Evolutionary conservation across 176 grass and related monocot genomes (phyloP), one percentile per base, ranked within the genome.

Genomic region (Panicum miliaceum): DNA sequence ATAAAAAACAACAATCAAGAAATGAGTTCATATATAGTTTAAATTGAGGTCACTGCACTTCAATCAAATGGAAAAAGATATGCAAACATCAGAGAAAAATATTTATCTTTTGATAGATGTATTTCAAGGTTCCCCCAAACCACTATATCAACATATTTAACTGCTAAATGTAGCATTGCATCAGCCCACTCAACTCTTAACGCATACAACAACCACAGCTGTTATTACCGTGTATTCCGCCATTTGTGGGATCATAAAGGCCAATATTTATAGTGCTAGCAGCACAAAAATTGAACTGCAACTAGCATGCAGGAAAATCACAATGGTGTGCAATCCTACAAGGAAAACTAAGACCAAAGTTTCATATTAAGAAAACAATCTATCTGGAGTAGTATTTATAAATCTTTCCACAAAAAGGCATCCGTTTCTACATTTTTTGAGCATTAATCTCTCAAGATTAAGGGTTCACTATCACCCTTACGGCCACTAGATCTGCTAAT

Each of bases 381-480:
- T 62, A 32, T 23, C 25, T 59, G 45, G 29, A 67, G 47, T 79
- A 37, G 8, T 64, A 54, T 87, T 75, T 45, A 87, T 27, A 53
- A 68, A 69, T 68, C 2, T 27, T 22, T 66, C 41, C 29, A n/a
- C 4, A 79, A 51, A 57, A 73, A 29, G 40, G n/a, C 59, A 82
- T 74, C 42, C 66, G 37, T 75, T 82, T 73, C 59, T 54, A 84
- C 61, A 86, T 75, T 62, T 26, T 75, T 75, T 41, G 4, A 90
- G 79, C n/a, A 61, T 73, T 74, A 63, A 68, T 67, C 18, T 32
- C 41, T 74, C 4, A 41, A 84, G 26, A 52, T 75, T 2, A 43
- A 79, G 25, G 51, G 53, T 75, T 75, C 60, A 62, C 38, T 90
- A 75, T 42, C 70, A 80, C 35, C 75, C 51, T 62, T 87, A 77